Conservation (phyloP, 176 grass and related monocot species). For the Metroxylon sagu region DNA sequence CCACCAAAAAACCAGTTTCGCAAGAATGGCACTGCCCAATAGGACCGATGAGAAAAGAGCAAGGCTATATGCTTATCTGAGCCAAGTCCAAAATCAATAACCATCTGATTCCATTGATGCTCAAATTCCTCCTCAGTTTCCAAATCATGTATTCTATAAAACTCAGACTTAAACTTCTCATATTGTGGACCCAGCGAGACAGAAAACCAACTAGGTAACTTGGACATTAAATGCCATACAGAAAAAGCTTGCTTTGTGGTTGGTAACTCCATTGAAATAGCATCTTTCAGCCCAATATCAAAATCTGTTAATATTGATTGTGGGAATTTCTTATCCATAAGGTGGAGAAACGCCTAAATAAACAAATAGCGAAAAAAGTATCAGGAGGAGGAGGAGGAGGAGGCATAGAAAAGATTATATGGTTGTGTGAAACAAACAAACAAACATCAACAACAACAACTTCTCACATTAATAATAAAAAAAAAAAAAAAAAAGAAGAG, state of each 20-base stretch:
- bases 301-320: conserved; percentile 45
- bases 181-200: conserved; percentile 26
- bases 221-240: conserved; percentile 29
- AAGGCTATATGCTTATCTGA: conserved; percentile 32
- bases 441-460: too few species aligned
- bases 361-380: not conserved
- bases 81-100: conserved; percentile 36
- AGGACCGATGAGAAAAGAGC: conserved; percentile 21
- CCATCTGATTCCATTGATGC: conserved; percentile 30
- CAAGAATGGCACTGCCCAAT: conserved; percentile 32
- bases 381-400: not conserved
- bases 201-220: conserved; percentile 37
- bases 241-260: conserved; percentile 36
- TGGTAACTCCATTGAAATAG: conserved; percentile 24
- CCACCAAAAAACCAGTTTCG: conserved; percentile 42
- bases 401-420: too few species aligned
- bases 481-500: not conserved
- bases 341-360: conserved; percentile 35
- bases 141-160: conserved; percentile 27
- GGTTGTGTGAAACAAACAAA: too few species aligned
- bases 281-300: conserved; percentile 20
- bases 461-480: not conserved
- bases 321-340: conserved; percentile 37
- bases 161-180: conserved; percentile 29
- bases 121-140: conserved; percentile 31